A percentile compares a stretch with the other conserved stretches of the same genome.
Conservation (phyloP, 495 filamentous ascomycete genomes). For the Penicillium atrosanguineum region DNA sequence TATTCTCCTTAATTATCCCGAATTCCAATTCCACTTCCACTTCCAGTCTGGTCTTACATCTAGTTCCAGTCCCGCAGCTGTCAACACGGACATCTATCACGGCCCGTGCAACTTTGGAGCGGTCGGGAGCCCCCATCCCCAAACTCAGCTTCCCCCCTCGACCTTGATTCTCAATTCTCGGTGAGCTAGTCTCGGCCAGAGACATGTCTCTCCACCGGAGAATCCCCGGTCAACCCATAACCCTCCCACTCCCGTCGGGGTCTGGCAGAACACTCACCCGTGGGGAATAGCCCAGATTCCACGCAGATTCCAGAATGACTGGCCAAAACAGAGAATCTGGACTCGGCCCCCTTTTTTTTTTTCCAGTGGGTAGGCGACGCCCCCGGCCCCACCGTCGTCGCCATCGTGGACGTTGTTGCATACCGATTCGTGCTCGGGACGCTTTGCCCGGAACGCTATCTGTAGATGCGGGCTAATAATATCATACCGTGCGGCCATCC, state of each 20-base stretch:
- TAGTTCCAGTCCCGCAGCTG: neutral
- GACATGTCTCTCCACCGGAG: neutral
- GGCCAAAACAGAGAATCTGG: neutral
- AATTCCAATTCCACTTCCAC: neutral
- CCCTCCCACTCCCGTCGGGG: too few relatives aligned
- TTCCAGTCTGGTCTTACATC: neutral
- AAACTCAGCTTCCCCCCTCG: too few relatives aligned
- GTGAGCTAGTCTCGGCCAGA: neutral
- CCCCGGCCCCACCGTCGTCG: slow-evolving; percentile 1
- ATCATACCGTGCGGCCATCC: neutral
- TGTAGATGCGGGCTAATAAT: neutral
- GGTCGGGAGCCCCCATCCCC: neutral
- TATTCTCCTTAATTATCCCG: neutral
- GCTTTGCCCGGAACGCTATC: neutral
- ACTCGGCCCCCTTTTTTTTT: slow-evolving; percentile 7
- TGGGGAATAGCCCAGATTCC: slow-evolving; percentile 1
- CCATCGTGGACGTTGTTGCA: neutral
- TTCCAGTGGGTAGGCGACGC: neutral
- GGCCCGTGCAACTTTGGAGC: neutral
- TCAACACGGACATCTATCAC: neutral
- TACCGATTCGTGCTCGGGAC: neutral
- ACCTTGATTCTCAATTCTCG: too few relatives aligned
- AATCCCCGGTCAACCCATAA: too few relatives aligned
- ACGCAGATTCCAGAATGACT: slow-evolving; percentile 15
- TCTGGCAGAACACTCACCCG: slow-evolving; percentile 16